Percentiles rank a stretch among this genome's conserved stretches.
Evolutionary conservation across 371 early-diverging fungal species (phyloP).

Genomic region (Umbelopsis sp.): DNA sequence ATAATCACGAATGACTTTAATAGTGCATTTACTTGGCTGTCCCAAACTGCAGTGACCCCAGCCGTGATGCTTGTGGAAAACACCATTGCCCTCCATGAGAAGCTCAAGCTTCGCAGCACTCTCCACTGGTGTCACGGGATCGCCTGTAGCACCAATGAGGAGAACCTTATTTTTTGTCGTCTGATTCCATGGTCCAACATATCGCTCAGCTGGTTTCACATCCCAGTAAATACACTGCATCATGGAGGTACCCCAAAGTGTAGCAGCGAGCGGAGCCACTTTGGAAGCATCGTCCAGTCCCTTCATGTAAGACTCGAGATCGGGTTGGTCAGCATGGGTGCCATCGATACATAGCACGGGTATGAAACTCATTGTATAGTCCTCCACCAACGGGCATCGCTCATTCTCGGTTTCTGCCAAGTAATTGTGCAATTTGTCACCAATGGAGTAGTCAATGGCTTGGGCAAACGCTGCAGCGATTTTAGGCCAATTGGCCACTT

Average conservation of each 20-base stretch:
- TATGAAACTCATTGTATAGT: not conserved
- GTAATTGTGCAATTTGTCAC: not conserved
- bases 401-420: not conserved
- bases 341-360: conserved; percentile 17
- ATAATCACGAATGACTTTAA: conserved; percentile 17
- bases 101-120: conserved; percentile 21
- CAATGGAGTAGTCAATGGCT: not conserved
- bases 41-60: conserved; percentile 36
- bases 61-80: conserved; percentile 26
- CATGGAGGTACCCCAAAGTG: not conserved
- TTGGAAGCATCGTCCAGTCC: conserved; percentile 1
- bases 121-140: conserved; percentile 41
- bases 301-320: not conserved
- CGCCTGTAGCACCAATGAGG: conserved; percentile 33
- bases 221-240: conserved; percentile 30
- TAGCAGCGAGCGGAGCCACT: not conserved
- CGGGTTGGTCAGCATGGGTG: not conserved
- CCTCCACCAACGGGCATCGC: conserved; percentile 8
- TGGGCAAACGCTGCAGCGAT: not conserved
- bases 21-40: conserved; percentile 29
- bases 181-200: conserved; percentile 39
- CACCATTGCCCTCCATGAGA: conserved; percentile 32
- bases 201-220: conserved; percentile 29
- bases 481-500: not conserved
- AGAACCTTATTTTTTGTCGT: conserved; percentile 34